phyloP scores from a whole-genome alignment of 2,329 filamentous ascomycete genomes.

The Mariannaea elegans region DNA sequence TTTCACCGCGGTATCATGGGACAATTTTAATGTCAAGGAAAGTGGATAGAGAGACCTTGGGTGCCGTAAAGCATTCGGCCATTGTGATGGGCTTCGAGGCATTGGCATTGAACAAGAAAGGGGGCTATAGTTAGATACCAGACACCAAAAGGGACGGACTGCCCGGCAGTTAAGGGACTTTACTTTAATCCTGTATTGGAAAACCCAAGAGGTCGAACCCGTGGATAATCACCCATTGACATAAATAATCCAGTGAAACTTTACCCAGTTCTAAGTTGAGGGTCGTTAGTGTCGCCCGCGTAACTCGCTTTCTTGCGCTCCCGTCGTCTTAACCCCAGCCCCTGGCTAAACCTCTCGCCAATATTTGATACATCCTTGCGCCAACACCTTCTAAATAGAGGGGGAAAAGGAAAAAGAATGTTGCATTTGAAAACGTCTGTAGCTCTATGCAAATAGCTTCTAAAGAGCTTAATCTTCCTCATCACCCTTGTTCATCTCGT shows the following conservation, averaged over 20 bases:
- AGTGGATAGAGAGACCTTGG: neutral
- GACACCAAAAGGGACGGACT: conserved; percentile 15
- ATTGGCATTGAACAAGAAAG: neutral
- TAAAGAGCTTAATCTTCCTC: conserved; percentile 47
- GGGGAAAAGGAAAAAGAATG: neutral
- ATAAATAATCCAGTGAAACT: conserved; percentile 31
- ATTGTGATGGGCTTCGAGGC: neutral
- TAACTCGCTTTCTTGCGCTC: no score
- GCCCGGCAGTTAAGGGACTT: conserved; percentile 17
- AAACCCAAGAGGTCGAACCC: conserved; percentile 6
- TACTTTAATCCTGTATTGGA: conserved; percentile 23
- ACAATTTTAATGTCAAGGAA: conserved; percentile 12
- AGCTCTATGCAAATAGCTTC: neutral
- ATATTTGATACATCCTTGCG: no score
- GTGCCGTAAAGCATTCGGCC: neutral
- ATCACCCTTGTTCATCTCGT: conserved; percentile 48
- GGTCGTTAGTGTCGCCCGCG: no score
- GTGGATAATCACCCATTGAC: conserved; percentile 24
- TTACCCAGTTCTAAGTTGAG: no score
- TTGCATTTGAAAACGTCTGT: neutral
- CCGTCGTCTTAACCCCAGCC: no score
- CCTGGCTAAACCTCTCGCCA: no score
- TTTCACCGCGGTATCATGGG: conserved; percentile 20
- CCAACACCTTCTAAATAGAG: no score
- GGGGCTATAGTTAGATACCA: conserved; percentile 1